These are phyloP conservation scores for Gigaspora rosea DNA, from an alignment of 192 early-diverging fungal genomes.

Conservation along the genomic window DNA sequence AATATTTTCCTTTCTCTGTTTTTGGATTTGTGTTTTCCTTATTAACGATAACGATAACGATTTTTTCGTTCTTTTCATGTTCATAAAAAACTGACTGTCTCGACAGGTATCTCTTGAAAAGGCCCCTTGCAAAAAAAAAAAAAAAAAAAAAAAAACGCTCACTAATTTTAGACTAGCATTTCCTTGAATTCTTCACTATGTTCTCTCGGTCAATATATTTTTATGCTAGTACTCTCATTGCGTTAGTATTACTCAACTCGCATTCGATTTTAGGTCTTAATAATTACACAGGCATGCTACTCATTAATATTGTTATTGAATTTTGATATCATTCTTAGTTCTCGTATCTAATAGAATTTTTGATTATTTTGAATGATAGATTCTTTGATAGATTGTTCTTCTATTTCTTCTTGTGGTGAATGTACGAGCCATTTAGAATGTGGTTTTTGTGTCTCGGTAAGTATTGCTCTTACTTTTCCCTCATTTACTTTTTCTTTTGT, in stretches of 20 bases:
- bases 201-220: neutral
- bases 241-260: neutral
- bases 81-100: neutral
- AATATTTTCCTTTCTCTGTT: too few species aligned
- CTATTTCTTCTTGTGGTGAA: slow-evolving; percentile 15
- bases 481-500: neutral
- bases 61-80: neutral
- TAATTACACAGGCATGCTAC: slow-evolving; percentile 18
- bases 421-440: slow-evolving; percentile 25
- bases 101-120: slow-evolving; percentile 7
- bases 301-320: neutral
- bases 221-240: slow-evolving; percentile 5
- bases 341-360: neutral
- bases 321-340: neutral
- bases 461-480: neutral
- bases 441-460: slow-evolving; percentile 28
- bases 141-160: neutral
- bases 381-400: slow-evolving; percentile 14
- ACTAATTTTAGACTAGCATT: neutral
- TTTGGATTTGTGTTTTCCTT: too few species aligned
- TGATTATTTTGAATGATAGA: neutral
- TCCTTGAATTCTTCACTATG: neutral
- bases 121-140: neutral
- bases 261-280: neutral
- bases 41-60: too few species aligned